Evolutionary conservation across 2,329 filamentous ascomycete species (phyloP).

Genomic region (Ramularia endophylla): DNA sequence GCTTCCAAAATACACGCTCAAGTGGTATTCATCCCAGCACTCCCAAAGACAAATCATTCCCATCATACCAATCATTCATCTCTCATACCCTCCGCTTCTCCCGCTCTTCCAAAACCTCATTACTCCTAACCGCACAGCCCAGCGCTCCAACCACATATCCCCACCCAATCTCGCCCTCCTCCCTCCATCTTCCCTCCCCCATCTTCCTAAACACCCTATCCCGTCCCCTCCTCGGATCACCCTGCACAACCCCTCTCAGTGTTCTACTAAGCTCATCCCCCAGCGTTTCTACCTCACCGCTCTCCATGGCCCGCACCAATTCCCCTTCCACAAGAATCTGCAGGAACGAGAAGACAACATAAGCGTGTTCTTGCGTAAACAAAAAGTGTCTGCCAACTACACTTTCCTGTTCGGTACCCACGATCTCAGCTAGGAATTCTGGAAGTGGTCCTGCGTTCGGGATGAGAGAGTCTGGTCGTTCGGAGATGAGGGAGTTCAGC

Average conservation of each 20-base stretch:
- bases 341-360: constrained; percentile 28
- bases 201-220: constrained; percentile 16
- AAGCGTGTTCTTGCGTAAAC: constrained; percentile 24
- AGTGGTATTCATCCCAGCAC: no score
- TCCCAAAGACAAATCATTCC: no score
- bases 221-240: constrained; percentile 15
- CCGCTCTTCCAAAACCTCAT: constrained; percentile 5
- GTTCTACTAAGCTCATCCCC: constrained; percentile 21
- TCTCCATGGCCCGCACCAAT: constrained; percentile 20
- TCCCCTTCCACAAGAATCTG: constrained; percentile 22
- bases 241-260: constrained; percentile 19
- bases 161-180: constrained; percentile 9
- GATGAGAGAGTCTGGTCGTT: constrained; percentile 25
- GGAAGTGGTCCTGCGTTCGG: constrained; percentile 22
- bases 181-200: constrained; percentile 2
- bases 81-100: no score
- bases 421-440: constrained; percentile 10
- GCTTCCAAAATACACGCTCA: no score
- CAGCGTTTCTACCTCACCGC: constrained; percentile 26
- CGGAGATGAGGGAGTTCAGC: constrained; percentile 27
- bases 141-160: constrained; percentile 19
- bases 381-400: constrained; percentile 18
- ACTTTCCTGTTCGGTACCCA: constrained; percentile 13
- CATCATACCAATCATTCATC: no score
- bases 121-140: constrained; percentile 17